phyloP scores from a whole-genome alignment of 2,329 filamentous ascomycete species.

The Epichloe sp. region DNA sequence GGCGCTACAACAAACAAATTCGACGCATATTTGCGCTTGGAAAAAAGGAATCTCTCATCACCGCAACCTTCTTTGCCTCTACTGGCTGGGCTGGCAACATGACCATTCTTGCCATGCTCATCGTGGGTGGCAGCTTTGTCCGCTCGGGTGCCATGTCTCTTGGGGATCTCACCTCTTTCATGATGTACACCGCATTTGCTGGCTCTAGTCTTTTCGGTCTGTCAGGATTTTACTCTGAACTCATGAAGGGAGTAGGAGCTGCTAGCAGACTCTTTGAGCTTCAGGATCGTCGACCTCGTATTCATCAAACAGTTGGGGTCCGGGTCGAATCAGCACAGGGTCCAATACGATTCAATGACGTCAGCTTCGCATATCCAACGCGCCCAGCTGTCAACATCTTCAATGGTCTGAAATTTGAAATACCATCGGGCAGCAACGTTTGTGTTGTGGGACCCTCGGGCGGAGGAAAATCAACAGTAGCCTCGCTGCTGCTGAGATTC shows the following conservation, averaged over 20 bases:
- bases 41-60: constrained; percentile 76
- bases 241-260: constrained; percentile 98
- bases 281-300: constrained; percentile 76
- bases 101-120: constrained; percentile 82
- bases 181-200: constrained; percentile 93
- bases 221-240: constrained; percentile 90
- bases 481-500: constrained; percentile 80
- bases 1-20: constrained; percentile 83
- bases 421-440: constrained; percentile 85
- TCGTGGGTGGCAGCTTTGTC: constrained; percentile 84
- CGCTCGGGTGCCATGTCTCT: constrained; percentile 74
- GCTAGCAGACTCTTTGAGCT: constrained; percentile 94
- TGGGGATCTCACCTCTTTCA: constrained; percentile 86
- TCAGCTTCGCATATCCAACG: constrained; percentile 86
- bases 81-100: constrained; percentile 93
- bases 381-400: constrained; percentile 87
- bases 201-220: constrained; percentile 83
- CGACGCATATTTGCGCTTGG: constrained; percentile 85
- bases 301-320: constrained; percentile 71
- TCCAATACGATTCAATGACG: constrained; percentile 73
- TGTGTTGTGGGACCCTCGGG: constrained; percentile 94
- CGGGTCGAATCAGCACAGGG: constrained; percentile 76
- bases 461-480: constrained; percentile 92
- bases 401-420: constrained; percentile 75
- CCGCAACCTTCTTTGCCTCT: constrained; percentile 75